phyloP scores from a whole-genome alignment of 108 stramenopile genomes.

The Stephanodiscus triporus region DNA sequence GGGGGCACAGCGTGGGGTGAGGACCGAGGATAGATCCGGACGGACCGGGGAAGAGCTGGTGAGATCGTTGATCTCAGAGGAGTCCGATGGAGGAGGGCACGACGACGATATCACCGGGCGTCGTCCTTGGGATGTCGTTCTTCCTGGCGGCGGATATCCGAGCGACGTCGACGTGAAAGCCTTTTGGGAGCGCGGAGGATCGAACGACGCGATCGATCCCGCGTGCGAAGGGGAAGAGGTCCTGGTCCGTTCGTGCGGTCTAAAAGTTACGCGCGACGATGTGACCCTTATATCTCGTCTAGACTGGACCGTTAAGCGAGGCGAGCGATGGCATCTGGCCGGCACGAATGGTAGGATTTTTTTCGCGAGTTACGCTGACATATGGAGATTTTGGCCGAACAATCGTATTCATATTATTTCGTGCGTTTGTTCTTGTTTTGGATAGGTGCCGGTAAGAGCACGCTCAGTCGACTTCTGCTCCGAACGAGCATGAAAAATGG shows the following conservation, averaged over 20 bases:
- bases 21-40: constrained; percentile 36
- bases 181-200: constrained; percentile 33
- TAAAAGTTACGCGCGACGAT: constrained; percentile 37
- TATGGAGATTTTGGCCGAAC: constrained; percentile 48
- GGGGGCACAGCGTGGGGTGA: constrained; percentile 19
- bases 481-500: constrained; percentile 22
- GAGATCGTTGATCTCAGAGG: constrained; percentile 15
- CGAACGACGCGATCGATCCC: background rate
- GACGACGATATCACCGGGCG: background rate
- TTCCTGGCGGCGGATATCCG: constrained; percentile 1
- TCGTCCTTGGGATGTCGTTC: constrained; percentile 11
- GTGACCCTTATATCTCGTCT: constrained; percentile 55
- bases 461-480: constrained; percentile 67
- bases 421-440: background rate
- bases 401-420: background rate
- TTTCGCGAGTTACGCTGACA: background rate
- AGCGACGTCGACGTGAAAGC: constrained; percentile 17
- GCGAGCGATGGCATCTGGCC: constrained; percentile 74
- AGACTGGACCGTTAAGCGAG: constrained; percentile 63
- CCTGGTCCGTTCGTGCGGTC: constrained; percentile 21
- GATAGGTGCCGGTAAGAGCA: constrained; percentile 60
- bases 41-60: constrained; percentile 43
- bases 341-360: constrained; percentile 65
- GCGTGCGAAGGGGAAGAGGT: background rate
- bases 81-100: background rate